A percentile compares a stretch with the other conserved stretches of the same genome.
These are phyloP conservation scores for Porpolomopsis calyptriformis DNA, from an alignment of 768 basidiomycete species.

Conservation along the genomic window DNA sequence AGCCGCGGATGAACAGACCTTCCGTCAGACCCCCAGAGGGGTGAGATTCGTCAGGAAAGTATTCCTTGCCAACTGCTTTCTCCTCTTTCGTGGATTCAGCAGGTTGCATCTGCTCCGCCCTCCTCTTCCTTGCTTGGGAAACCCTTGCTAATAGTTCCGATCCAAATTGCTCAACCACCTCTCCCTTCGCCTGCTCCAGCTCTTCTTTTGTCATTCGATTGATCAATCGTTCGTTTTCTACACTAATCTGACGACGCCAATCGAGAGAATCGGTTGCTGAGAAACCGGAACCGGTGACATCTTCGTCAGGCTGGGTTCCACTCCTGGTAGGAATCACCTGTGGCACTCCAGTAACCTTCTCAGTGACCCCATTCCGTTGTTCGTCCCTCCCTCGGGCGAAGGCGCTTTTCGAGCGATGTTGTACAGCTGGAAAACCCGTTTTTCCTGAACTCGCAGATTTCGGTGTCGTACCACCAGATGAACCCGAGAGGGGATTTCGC, in stretches of 20 bases:
- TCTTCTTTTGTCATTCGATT: constrained; percentile 64
- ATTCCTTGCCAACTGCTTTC: constrained; percentile 10
- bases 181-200: constrained; percentile 48
- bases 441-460: constrained; percentile 18
- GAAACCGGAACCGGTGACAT: background rate
- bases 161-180: constrained; percentile 68
- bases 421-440: constrained; percentile 52
- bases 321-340: constrained; percentile 8
- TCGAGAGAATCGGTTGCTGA: constrained; percentile 17
- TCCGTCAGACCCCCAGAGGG: background rate
- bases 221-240: constrained; percentile 55
- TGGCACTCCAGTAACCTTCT: background rate
- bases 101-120: constrained; percentile 5
- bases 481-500: constrained; percentile 25
- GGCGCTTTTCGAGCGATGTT: constrained; percentile 56
- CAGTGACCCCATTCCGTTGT: constrained; percentile 12
- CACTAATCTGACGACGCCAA: constrained; percentile 49
- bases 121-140: constrained; percentile 34
- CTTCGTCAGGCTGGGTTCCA: background rate
- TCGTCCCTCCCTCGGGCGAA: constrained; percentile 43
- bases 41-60: background rate
- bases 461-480: constrained; percentile 17
- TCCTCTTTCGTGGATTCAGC: constrained; percentile 1
- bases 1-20: too few relatives aligned
- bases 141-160: constrained; percentile 49